These are phyloP conservation scores for Hippophae tibetana DNA, from an alignment of 306 rosid species.

Conservation along the genomic window DNA sequence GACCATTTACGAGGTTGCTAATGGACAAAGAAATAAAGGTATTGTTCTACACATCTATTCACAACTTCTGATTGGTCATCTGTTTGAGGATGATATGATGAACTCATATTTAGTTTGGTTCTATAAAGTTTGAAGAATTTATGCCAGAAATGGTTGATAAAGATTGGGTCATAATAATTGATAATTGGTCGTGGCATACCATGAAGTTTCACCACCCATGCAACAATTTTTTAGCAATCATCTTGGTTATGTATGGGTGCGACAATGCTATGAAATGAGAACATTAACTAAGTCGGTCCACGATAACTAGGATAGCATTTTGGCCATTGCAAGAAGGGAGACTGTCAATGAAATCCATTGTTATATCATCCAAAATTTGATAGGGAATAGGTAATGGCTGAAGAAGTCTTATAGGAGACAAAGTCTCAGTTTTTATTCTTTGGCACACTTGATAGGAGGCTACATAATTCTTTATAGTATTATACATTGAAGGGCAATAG, in stretches of 20 bases:
- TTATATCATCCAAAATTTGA: neutral
- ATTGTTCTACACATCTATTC: neutral
- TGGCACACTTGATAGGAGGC: too few species aligned
- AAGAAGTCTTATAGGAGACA: too few species aligned
- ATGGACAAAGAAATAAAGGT: neutral
- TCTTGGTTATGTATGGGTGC: neutral
- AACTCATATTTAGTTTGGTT: too few species aligned
- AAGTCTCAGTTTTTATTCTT: too few species aligned
- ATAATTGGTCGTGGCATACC: neutral
- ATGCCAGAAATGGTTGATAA: too few species aligned
- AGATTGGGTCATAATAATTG: neutral
- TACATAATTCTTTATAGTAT: too few species aligned
- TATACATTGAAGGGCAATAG: too few species aligned
- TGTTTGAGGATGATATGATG: too few species aligned
- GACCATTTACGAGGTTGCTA: neutral
- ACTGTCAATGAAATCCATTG: neutral
- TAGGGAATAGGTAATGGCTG: too few species aligned
- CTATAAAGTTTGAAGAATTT: too few species aligned
- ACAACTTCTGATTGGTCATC: too few species aligned
- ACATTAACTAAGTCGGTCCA: neutral
- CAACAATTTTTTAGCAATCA: neutral
- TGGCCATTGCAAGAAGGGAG: neutral
- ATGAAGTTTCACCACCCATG: neutral
- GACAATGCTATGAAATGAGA: neutral
- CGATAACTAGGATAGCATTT: neutral